Evolutionary conservation across 768 basidiomycete species (phyloP), one percentile per base, ranked within the genome.

Genomic region (Boletus rubescentipes): DNA sequence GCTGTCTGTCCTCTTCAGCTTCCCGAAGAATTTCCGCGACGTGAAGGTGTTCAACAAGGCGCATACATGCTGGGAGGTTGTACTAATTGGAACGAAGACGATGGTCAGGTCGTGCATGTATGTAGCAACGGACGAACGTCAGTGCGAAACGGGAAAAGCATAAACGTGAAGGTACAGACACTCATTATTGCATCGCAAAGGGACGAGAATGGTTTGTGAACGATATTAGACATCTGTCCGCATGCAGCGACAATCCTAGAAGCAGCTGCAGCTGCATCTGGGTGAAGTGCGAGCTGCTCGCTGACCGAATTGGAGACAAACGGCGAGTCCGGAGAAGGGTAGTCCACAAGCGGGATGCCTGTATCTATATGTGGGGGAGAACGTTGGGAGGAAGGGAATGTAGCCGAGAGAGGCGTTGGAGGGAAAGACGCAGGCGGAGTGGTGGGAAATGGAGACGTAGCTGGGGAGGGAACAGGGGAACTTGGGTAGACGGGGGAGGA

Each of bases 121-220:
- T 44, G 29, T 9, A 39, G 31, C 6, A 26, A 20, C 10, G 9
- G 18, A 31, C 4, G 10, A 43, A 8, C 1, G n/a, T 64, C n/a
- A 60, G 54, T 20, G 31, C 15, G 8, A 35, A 29, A 43, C 20
- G 16, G 31, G 21, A 15, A 46, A 32, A 37, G 21, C 34, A 51
- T 11, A 53, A 45, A 44, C 6, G 20, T 18, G 3, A 44, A 31
- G 44, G 16, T 11, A 74, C 85, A 55, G 61, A 89, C 88, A 37
- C 77, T 80, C 84, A 89, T 86, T 15, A 76, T 69, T 3, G 86
- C 86, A 65, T 90, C 89, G 61, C 86, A 88, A 9, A 91, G 71
- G n/a, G 81, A 79, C 30, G 87, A 71, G 66, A 89, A 88, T 29
- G 88, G 87, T 5, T 73, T 72, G 61, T 89, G 86, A 18, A 88